A percentile compares a stretch with the other conserved stretches of the same genome.
phyloP scores from a whole-genome alignment of 192 early-diverging fungal species.

The Mortierella claussenii region DNA sequence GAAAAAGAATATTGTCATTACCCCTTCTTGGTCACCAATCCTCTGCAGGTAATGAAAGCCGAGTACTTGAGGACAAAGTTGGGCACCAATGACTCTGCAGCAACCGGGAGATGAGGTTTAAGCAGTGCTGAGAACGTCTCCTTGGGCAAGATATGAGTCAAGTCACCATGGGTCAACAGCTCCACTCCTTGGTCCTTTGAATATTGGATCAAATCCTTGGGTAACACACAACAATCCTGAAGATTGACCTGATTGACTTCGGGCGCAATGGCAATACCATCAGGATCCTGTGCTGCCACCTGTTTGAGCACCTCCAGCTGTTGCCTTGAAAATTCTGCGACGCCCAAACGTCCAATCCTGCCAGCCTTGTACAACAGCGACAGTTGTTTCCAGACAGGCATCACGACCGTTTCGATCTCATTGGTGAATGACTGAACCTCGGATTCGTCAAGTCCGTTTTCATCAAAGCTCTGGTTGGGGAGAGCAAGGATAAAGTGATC shows the following conservation, averaged over 20 bases:
- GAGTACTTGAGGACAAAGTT: slow-evolving; percentile 67
- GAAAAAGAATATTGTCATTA: slow-evolving; percentile 14
- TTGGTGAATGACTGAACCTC: slow-evolving; percentile 30
- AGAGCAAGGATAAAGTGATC: slow-evolving; percentile 37
- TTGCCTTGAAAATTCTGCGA: slow-evolving; percentile 57
- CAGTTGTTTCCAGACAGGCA: slow-evolving; percentile 37
- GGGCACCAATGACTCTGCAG: slow-evolving; percentile 27
- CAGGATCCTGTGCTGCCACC: neutral
- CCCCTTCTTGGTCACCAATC: slow-evolving; percentile 63
- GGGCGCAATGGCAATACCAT: slow-evolving; percentile 39
- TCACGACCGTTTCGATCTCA: slow-evolving; percentile 10
- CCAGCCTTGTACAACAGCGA: slow-evolving; percentile 46
- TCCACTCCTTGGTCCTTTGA: slow-evolving; percentile 57
- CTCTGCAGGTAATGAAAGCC: slow-evolving; percentile 56
- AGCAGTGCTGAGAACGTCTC: slow-evolving; percentile 53
- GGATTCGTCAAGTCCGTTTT: slow-evolving; percentile 46
- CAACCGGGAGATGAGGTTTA: slow-evolving; percentile 25
- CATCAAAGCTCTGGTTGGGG: slow-evolving; percentile 37
- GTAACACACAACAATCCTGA: slow-evolving; percentile 59
- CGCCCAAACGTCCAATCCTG: slow-evolving; percentile 55
- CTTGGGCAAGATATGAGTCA: slow-evolving; percentile 57
- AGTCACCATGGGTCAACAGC: slow-evolving; percentile 57
- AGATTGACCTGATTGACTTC: slow-evolving; percentile 62
- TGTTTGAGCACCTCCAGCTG: slow-evolving; percentile 48
- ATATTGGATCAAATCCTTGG: slow-evolving; percentile 55